Evolutionary conservation across 2,329 filamentous ascomycete genomes (phyloP).

Genomic region (Sphaerulina populicola): DNA sequence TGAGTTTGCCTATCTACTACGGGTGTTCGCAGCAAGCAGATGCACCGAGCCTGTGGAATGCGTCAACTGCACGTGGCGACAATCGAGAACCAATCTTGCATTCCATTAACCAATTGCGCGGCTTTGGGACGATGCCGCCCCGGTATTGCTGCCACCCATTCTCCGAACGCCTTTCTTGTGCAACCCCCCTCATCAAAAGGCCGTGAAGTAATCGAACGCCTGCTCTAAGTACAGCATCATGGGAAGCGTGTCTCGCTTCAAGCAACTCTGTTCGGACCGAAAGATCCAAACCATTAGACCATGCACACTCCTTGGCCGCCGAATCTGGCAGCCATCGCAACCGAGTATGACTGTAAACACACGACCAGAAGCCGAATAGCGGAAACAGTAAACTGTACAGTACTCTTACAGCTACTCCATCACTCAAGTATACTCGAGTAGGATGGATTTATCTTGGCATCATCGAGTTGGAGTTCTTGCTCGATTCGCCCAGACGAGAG

Average conservation of each 20-base stretch:
- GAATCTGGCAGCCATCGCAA: too few relatives aligned
- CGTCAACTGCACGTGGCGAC: constrained; percentile 18
- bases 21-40: constrained; percentile 13
- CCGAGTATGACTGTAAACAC: too few relatives aligned
- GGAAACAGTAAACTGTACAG: too few relatives aligned
- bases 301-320: background rate
- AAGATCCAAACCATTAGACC: background rate
- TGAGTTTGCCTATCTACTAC: constrained; percentile 11
- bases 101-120: constrained; percentile 8
- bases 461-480: constrained; percentile 36
- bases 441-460: constrained; percentile 26
- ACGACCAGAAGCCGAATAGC: too few relatives aligned
- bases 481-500: constrained; percentile 73
- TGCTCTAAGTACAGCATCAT: background rate
- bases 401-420: too few relatives aligned
- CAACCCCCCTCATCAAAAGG: background rate
- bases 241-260: background rate
- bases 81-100: constrained; percentile 11
- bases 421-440: too few relatives aligned
- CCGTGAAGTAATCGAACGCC: constrained; percentile 3
- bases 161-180: constrained; percentile 1
- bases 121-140: background rate
- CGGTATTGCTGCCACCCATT: background rate
- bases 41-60: constrained; percentile 12
- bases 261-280: background rate